Base-by-base conservation (phyloP, 1,284 basidiomycete species). In the Sporisorium scitamineum region DNA sequence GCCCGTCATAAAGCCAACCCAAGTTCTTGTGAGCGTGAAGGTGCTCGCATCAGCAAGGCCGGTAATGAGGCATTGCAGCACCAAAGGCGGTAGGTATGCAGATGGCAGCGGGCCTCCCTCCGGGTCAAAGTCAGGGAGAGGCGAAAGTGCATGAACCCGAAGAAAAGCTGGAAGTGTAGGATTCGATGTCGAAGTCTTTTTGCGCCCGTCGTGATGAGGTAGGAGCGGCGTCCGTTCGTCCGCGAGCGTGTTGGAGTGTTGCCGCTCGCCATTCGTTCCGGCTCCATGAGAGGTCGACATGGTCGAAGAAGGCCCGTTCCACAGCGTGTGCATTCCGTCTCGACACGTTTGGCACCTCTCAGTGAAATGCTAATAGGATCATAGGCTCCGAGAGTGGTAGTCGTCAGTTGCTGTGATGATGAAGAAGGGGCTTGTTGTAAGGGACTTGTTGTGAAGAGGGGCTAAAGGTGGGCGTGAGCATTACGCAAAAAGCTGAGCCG, bases 1-100 rank as follows among this genome's bases (percentile, higher is more conserved):
- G 26, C 75, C 75, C 2, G 75, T 75, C 75, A 75, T 74, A 34
- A 78, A 78, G 31, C 75, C 75, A 2, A 78, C 56, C 75, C 75
- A 78, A 0, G 62, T 70, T 22, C 61, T 37, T 2, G 71, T 75
- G 13, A 68, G 56, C 5, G 58, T 53, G 56, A 61, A 78, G 6
- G 63, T 61, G 29, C 58, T 57, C 2, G 71, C 61, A 59, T 78
- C 75, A 0, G 71, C 66, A 5, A 78, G 54, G 3, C 75, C 75
- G 1, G 71, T 63, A 37, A 75, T 74, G 44, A 74, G 8, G 53
- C 75, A 78, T 37, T 78, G 75, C 1, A 78, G 61, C 5, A 68
- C 31, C 26, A 78, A 53, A 0, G 75, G 71, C 5, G 55, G 58
- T 4, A 74, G 14, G 42, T 70, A 74, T 0, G 71, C 61, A 3